Conservation (phyloP, 2,329 filamentous ascomycete species). For the Nemania bipapillata region DNA sequence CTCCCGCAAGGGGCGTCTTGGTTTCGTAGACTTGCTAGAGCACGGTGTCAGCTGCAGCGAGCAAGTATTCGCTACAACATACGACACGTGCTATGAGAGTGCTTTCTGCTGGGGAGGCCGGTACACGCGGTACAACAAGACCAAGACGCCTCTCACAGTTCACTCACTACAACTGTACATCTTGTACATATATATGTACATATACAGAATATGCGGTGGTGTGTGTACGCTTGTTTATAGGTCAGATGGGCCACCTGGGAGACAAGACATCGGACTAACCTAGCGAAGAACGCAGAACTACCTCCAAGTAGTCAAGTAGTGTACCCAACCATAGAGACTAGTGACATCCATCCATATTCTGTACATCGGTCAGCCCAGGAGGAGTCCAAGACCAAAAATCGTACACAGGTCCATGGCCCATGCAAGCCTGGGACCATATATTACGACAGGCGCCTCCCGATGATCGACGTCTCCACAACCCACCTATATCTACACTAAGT, state of each 20-base stretch:
- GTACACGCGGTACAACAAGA: constrained; percentile 34
- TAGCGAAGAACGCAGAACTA: constrained; percentile 27
- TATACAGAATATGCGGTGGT: constrained; percentile 1
- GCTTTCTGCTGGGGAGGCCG: constrained; percentile 15
- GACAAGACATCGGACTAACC: constrained; percentile 30
- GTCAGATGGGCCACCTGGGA: constrained; percentile 29
- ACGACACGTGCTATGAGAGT: constrained; percentile 38
- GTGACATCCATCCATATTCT: constrained; percentile 31
- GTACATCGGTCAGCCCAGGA: constrained; percentile 37
- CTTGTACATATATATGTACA: too few species aligned
- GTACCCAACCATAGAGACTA: constrained; percentile 33
- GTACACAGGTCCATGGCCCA: constrained; percentile 42
- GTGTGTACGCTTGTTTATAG: constrained; percentile 23
- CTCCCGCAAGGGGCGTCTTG: constrained; percentile 43
- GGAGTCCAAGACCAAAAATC: constrained; percentile 38
- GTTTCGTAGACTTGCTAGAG: constrained; percentile 42
- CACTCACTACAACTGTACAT: constrained; percentile 24
- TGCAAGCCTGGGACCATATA: constrained; percentile 49
- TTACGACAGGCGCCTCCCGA: constrained; percentile 52
- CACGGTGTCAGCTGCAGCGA: constrained; percentile 35
- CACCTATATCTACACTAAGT: constrained; percentile 37
- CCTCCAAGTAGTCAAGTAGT: constrained; percentile 13
- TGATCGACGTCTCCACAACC: constrained; percentile 52
- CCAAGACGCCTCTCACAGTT: constrained; percentile 28
- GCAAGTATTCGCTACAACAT: constrained; percentile 41